These are phyloP conservation scores for Trichoderma sp. DNA, from an alignment of 2,329 filamentous ascomycete species.

Conservation along the genomic window DNA sequence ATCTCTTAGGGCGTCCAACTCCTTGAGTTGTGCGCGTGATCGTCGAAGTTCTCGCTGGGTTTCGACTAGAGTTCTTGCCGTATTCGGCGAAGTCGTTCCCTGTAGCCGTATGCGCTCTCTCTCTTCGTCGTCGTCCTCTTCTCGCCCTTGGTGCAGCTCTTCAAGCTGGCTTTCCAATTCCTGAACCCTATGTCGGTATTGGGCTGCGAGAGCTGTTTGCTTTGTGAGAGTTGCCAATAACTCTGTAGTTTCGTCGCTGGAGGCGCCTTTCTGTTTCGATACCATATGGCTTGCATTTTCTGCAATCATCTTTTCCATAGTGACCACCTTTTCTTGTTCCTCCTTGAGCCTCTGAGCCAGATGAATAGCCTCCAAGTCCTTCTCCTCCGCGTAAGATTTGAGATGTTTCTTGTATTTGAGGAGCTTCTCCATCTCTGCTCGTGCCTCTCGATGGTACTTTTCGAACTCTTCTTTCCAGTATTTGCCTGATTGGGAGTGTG, in stretches of 20 bases:
- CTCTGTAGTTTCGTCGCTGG: conserved; percentile 45
- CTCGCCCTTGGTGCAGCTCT: conserved; percentile 37
- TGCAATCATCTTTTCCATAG: conserved; percentile 61
- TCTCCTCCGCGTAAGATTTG: conserved; percentile 74
- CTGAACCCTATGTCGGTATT: conserved; percentile 59
- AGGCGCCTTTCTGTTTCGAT: conserved; percentile 31
- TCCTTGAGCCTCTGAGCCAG: conserved; percentile 64
- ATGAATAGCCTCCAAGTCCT: conserved; percentile 68
- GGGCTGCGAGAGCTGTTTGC: conserved; percentile 55
- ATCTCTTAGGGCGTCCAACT: conserved; percentile 49
- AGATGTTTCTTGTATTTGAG: conserved; percentile 77
- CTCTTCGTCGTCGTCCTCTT: conserved; percentile 28
- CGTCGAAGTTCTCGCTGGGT: conserved; percentile 53
- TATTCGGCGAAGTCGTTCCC: conserved; percentile 45
- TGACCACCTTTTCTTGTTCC: conserved; percentile 62
- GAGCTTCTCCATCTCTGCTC: conserved; percentile 71
- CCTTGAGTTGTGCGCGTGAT: conserved; percentile 52
- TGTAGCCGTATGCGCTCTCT: conserved; percentile 32
- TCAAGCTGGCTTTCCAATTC: conserved; percentile 54
- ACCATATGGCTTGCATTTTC: conserved; percentile 58
- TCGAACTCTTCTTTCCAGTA: conserved; percentile 81
- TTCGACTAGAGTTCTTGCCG: conserved; percentile 51
- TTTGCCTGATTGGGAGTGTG: conserved; percentile 69
- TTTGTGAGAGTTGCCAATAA: conserved; percentile 53
- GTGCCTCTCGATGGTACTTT: conserved; percentile 68